Conservation (phyloP, 257 asterid genomes). For the Gynochthodes officinalis region DNA sequence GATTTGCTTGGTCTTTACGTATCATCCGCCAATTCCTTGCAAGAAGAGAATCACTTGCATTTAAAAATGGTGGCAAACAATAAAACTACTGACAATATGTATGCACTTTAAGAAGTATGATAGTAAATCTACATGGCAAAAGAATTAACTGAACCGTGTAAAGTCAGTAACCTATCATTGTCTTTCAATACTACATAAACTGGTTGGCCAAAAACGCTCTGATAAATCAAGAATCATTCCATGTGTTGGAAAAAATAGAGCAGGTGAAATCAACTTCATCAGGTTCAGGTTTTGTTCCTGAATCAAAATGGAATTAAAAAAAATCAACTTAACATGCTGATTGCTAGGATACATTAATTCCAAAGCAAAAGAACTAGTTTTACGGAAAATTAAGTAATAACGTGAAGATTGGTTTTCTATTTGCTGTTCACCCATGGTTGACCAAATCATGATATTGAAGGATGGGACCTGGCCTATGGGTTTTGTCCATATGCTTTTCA, state of each 20-base stretch:
- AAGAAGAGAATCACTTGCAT: not conserved
- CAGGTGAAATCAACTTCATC: not conserved
- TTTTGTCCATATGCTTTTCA: too few relatives aligned
- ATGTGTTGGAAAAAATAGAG: not conserved
- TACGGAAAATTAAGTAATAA: too few relatives aligned
- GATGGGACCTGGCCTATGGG: too few relatives aligned
- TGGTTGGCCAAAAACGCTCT: not conserved
- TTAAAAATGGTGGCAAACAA: slow-evolving; percentile 8
- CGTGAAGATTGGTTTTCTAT: too few relatives aligned
- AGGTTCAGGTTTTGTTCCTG: not conserved
- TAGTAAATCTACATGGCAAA: too few relatives aligned
- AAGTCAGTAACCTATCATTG: not conserved
- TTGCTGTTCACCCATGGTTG: too few relatives aligned
- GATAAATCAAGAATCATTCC: not conserved
- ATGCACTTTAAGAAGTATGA: too few relatives aligned
- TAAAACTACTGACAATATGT: not conserved
- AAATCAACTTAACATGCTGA: too few relatives aligned
- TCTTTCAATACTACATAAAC: not conserved
- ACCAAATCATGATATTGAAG: too few relatives aligned
- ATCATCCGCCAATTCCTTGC: not conserved
- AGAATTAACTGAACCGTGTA: too few relatives aligned
- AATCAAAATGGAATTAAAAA: not conserved
- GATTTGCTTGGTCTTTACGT: slow-evolving; percentile 1
- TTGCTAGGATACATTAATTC: too few relatives aligned
- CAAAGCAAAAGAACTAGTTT: too few relatives aligned